These are phyloP conservation scores for Suillus fuscotomentosus DNA, from an alignment of 768 basidiomycete species.

Conservation along the genomic window DNA sequence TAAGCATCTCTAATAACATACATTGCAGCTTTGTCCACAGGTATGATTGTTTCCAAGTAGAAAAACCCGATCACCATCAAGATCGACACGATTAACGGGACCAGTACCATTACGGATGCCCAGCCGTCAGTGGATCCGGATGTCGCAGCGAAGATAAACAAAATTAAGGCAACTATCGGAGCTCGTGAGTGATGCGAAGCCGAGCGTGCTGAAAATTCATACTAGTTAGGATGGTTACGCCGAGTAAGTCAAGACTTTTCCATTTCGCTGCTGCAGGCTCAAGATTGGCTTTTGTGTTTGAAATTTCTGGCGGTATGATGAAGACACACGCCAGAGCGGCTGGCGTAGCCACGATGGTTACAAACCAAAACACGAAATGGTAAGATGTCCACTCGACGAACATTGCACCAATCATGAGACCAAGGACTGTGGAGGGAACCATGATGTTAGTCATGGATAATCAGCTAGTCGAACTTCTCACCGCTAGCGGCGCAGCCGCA, in stretches of 20 bases:
- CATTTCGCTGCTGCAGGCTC: conserved; percentile 16
- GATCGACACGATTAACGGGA: conserved; percentile 45
- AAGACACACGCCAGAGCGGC: conserved; percentile 32
- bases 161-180: conserved; percentile 25
- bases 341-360: conserved; percentile 37
- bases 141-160: conserved; percentile 42
- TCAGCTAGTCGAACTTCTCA: conserved; percentile 4
- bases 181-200: neutral
- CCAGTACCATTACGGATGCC: conserved; percentile 43
- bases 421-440: conserved; percentile 30
- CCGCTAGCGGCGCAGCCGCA: conserved; percentile 47
- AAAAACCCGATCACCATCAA: conserved; percentile 44
- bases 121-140: conserved; percentile 51
- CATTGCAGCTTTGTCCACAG: conserved; percentile 41
- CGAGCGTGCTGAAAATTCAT: neutral
- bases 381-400: conserved; percentile 41
- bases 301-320: conserved; percentile 31
- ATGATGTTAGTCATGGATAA: neutral
- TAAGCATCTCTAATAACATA: conserved; percentile 19
- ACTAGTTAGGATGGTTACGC: conserved; percentile 39
- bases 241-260: conserved; percentile 36
- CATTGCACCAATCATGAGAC: conserved; percentile 44
- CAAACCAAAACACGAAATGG: conserved; percentile 52
- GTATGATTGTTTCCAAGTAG: conserved; percentile 45
- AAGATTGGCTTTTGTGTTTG: conserved; percentile 1